Evolutionary conservation across 177 flowering plant species (phyloP).

Genomic region (Vitis hybrid): DNA sequence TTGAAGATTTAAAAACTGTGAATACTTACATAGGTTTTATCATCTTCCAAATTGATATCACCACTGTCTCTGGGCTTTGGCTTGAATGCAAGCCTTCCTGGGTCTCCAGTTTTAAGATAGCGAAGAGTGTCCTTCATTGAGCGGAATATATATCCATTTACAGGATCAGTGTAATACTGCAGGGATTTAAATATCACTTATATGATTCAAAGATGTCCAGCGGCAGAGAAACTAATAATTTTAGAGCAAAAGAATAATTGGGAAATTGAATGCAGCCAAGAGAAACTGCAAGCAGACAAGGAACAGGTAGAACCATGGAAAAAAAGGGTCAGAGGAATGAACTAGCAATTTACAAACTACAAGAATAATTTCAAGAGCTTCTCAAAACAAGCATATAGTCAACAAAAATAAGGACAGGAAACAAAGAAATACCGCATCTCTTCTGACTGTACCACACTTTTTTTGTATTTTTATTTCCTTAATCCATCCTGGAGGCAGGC

Average conservation of each 20-base stretch:
- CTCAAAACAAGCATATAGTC: background rate
- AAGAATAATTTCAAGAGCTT: background rate
- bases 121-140: constrained; percentile 47
- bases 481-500: constrained; percentile 48
- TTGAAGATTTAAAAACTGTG: background rate
- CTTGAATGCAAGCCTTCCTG: constrained; percentile 24
- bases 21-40: constrained; percentile 23
- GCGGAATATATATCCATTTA: constrained; percentile 42
- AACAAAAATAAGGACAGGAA: background rate
- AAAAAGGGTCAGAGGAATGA: background rate
- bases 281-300: background rate
- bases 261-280: too few relatives aligned
- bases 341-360: background rate
- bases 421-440: constrained; percentile 32
- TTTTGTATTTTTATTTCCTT: constrained; percentile 27
- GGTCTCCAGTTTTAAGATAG: constrained; percentile 39
- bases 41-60: constrained; percentile 16
- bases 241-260: background rate
- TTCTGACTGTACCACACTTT: constrained; percentile 24
- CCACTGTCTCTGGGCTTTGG: constrained; percentile 15
- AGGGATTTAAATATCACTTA: constrained; percentile 8
- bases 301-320: background rate
- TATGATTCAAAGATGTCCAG: background rate
- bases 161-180: constrained; percentile 62
- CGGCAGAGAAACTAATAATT: background rate